Conservation (phyloP, 2,329 filamentous ascomycete species). For the Microdochium nivale region DNA sequence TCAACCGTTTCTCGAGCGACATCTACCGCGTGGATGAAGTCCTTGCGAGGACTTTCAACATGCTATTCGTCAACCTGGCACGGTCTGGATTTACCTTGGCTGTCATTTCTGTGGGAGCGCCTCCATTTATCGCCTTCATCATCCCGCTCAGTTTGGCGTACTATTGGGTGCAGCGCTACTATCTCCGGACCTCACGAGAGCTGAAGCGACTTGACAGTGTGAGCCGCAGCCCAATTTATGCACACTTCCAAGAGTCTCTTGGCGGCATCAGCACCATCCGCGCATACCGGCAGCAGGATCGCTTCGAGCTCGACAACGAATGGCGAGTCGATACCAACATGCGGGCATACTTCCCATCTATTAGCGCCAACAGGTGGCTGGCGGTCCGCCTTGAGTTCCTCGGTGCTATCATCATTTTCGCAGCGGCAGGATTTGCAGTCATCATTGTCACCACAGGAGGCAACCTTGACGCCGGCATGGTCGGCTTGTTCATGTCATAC, state of each 20-base stretch:
- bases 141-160: conserved; percentile 76
- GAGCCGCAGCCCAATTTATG: conserved; percentile 91
- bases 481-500: conserved; percentile 94
- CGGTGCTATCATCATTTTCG: conserved; percentile 85
- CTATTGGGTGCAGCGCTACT: conserved; percentile 92
- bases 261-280: conserved; percentile 92
- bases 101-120: conserved; percentile 76
- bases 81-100: conserved; percentile 75
- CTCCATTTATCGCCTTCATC: conserved; percentile 72
- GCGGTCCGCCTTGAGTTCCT: conserved; percentile 93
- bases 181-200: conserved; percentile 90
- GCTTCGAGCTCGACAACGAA: conserved; percentile 91
- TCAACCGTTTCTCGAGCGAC: conserved; percentile 91
- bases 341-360: conserved; percentile 89
- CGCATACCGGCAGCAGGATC: conserved; percentile 79
- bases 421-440: conserved; percentile 74
- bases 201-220: conserved; percentile 94
- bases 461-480: conserved; percentile 59
- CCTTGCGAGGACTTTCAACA: conserved; percentile 93
- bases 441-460: conserved; percentile 65
- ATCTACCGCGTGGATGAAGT: conserved; percentile 85
- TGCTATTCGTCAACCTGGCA: conserved; percentile 74
- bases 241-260: conserved; percentile 95
- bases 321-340: conserved; percentile 95
- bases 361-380: conserved; percentile 90